These are phyloP conservation scores for Saccharomyces hybrid DNA, from an alignment of 1,139 yeast species.

Conservation along the genomic window DNA sequence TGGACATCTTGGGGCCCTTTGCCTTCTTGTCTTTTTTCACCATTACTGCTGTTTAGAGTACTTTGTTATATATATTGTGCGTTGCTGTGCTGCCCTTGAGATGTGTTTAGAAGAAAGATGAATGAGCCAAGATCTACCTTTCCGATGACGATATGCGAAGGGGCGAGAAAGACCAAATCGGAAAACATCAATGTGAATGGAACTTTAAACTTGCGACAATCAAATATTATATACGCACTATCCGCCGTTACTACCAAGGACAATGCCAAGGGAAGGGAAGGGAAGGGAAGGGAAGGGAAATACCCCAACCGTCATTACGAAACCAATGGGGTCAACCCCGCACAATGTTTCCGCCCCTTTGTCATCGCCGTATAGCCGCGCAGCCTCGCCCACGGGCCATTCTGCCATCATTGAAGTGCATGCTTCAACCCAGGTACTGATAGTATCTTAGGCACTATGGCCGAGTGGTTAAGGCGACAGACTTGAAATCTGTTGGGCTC, in stretches of 20 bases:
- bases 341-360: not conserved
- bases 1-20: slow-evolving; percentile 26
- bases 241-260: too few relatives aligned
- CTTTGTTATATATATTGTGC: not conserved
- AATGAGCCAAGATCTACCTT: not conserved
- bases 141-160: too few relatives aligned
- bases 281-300: too few relatives aligned
- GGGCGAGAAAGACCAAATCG: too few relatives aligned
- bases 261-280: too few relatives aligned
- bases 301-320: too few relatives aligned
- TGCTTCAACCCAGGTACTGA: too few relatives aligned
- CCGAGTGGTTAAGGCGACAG: slow-evolving; percentile 32
- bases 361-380: not conserved
- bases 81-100: not conserved
- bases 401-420: too few relatives aligned
- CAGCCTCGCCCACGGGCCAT: not conserved
- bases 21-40: slow-evolving; percentile 24
- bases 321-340: not conserved
- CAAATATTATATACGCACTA: too few relatives aligned
- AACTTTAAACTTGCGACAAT: too few relatives aligned
- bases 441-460: slow-evolving; percentile 21
- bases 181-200: too few relatives aligned
- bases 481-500: slow-evolving; percentile 31
- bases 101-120: not conserved
- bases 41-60: too few relatives aligned